Percentiles rank a stretch among this genome's conserved stretches.
These are phyloP conservation scores for Clitopilus passeckerianus DNA, from an alignment of 768 basidiomycete species.

Conservation along the genomic window DNA sequence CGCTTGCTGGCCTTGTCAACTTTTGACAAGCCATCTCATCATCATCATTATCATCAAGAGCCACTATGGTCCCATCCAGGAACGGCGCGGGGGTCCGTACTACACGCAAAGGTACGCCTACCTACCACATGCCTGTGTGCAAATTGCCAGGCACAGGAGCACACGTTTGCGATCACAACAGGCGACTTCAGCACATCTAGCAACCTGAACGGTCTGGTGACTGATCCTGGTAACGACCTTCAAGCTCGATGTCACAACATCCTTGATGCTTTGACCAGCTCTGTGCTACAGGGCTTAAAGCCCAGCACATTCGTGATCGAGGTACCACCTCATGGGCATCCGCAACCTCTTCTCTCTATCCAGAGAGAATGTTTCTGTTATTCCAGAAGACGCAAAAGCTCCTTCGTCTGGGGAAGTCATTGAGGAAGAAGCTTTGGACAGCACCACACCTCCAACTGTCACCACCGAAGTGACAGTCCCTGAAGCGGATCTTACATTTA, in stretches of 20 bases:
- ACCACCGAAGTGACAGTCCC: background rate
- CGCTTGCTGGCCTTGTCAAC: background rate
- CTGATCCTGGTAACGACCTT: background rate
- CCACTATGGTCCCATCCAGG: too few relatives aligned
- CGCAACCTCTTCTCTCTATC: background rate
- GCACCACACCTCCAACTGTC: background rate
- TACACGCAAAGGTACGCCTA: too few relatives aligned
- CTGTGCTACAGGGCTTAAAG: background rate
- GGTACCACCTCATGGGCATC: background rate
- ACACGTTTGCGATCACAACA: background rate
- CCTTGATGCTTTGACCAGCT: background rate
- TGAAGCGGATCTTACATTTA: background rate
- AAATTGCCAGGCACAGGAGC: background rate
- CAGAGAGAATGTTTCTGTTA: background rate
- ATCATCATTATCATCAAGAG: too few relatives aligned
- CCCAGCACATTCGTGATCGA: background rate
- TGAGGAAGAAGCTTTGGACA: background rate
- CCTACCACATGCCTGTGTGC: too few relatives aligned
- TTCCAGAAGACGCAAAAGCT: background rate
- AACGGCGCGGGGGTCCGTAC: too few relatives aligned
- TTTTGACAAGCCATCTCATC: background rate
- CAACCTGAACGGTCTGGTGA: background rate
- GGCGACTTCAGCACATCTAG: background rate
- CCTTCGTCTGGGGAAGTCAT: background rate
- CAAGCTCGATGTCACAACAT: background rate